A percentile compares a stretch with the other conserved stretches of the same genome.
phyloP scores from a whole-genome alignment of 2,329 filamentous ascomycete species.

The Nemania bipapillata region DNA sequence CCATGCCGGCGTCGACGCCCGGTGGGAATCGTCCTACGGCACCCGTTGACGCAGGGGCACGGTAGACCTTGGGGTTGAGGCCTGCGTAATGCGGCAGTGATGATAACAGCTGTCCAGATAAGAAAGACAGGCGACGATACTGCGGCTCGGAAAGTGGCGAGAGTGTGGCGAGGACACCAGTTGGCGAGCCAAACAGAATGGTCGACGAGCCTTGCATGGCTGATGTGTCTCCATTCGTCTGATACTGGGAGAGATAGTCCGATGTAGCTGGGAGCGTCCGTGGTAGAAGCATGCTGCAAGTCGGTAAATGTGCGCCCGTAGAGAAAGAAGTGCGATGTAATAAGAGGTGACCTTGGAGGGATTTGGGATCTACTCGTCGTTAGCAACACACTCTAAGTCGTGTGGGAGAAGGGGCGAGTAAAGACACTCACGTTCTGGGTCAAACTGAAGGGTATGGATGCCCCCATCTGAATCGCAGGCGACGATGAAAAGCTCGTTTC shows the following conservation, averaged over 20 bases:
- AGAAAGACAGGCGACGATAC: conserved; percentile 84
- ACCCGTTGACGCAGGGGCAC: conserved; percentile 64
- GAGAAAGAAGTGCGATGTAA: conserved; percentile 90
- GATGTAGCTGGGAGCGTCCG: conserved; percentile 64
- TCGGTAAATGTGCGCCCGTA: conserved; percentile 79
- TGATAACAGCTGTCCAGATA: conserved; percentile 82
- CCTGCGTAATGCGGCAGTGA: conserved; percentile 80
- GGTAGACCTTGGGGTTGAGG: conserved; percentile 83
- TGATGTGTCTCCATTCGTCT: conserved; percentile 45
- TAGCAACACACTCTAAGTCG: conserved; percentile 35
- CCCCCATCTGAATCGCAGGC: conserved; percentile 86
- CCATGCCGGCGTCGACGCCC: conserved; percentile 68
- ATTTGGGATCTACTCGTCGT: conserved; percentile 79
- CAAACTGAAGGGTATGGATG: conserved; percentile 89
- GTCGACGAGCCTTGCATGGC: conserved; percentile 54
- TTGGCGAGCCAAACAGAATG: conserved; percentile 77
- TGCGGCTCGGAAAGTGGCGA: conserved; percentile 80
- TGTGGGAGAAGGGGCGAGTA: background rate
- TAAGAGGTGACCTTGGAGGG: conserved; percentile 85
- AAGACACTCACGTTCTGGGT: conserved; percentile 81
- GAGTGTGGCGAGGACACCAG: conserved; percentile 80
- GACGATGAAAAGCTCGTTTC: conserved; percentile 82
- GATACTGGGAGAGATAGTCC: conserved; percentile 46
- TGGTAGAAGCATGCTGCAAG: conserved; percentile 79
- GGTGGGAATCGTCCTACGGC: conserved; percentile 57